Evolutionary conservation across 148 eudicot species (phyloP).

Genomic region (Polygonum maritimum): DNA sequence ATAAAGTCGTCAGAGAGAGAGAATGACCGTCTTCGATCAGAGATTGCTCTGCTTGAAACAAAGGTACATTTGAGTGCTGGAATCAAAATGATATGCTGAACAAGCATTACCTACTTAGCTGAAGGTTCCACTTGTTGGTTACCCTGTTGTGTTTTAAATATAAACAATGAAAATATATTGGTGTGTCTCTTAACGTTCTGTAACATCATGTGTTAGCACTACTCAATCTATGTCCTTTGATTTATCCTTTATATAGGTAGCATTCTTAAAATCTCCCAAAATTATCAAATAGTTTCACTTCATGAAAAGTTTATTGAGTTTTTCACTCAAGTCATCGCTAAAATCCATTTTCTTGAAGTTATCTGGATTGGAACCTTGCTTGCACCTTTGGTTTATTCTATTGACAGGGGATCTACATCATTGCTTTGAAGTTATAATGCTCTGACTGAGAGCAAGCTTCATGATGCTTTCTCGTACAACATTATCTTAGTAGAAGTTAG

Average conservation of each 20-base stretch:
- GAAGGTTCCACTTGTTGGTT: neutral
- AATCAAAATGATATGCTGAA: neutral
- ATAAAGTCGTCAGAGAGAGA: conserved; percentile 87
- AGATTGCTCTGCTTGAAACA: conserved; percentile 81
- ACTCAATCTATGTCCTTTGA: neutral
- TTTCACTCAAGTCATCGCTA: neutral
- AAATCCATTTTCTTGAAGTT: neutral
- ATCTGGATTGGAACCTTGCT: neutral
- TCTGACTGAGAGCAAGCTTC: no score
- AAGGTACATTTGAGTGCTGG: conserved; percentile 42
- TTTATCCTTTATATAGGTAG: neutral
- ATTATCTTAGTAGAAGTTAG: neutral
- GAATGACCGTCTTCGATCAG: conserved; percentile 74
- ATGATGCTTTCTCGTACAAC: neutral
- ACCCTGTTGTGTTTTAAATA: neutral
- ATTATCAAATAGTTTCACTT: neutral
- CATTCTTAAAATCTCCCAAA: neutral
- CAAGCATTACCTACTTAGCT: neutral
- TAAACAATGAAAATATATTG: neutral
- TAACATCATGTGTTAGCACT: neutral
- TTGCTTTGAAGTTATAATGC: no score
- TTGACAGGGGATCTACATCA: neutral
- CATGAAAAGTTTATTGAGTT: neutral
- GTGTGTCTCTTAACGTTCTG: neutral
- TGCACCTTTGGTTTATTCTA: neutral